Evolutionary conservation across 73 alveolate genomes (phyloP), one percentile per base, ranked within the genome.

Genomic region (Stentor roeselii): DNA sequence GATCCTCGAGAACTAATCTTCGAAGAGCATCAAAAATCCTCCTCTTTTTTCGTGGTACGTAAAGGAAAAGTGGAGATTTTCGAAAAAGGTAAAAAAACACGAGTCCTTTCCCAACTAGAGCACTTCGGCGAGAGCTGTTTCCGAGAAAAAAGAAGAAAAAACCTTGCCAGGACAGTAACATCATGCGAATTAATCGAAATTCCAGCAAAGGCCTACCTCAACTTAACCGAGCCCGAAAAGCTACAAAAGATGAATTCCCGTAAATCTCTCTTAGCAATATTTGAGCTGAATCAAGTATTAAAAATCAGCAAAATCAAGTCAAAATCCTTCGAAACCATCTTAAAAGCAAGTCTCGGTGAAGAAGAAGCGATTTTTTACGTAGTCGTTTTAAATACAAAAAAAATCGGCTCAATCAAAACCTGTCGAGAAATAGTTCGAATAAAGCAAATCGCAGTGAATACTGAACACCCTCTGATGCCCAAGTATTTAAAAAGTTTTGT

Each of bases 41-140:
- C 6, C 37, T 30, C 59, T 35, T 35, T 61, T 30, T 61, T 11
- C 38, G 42, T 61, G 11, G 27, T 61, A 61, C 6, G 42, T 11
- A 11, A 30, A 61, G 82, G 82, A 14, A 36, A 11, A 14, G 82
- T 61, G 6, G 42, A 61, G 14, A 35, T 61, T 30, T 30, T 61
- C 14, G 6, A 14, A 14, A 30, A 61, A 6, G 42, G 42, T 14
- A 61, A 61, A 30, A 14, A 14, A 35, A 11, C 27, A 11, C 11
- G 37, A 30, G 42, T 35, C 6, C 14, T 61, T 6, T 6, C 21
- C 21, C 6, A 61, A 61, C 27, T 14, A 14, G 82, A 61, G 11
- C 21, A 14, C 21, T 61, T 61, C 27, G 82, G 82, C 6, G 82
- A 61, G 27, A 61, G 82, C 21, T 50, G 67, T 21, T 50, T 50